Percentiles rank a stretch among this genome's conserved stretches.
phyloP scores from a whole-genome alignment of 768 basidiomycete species.

The Amanita jacksonii region DNA sequence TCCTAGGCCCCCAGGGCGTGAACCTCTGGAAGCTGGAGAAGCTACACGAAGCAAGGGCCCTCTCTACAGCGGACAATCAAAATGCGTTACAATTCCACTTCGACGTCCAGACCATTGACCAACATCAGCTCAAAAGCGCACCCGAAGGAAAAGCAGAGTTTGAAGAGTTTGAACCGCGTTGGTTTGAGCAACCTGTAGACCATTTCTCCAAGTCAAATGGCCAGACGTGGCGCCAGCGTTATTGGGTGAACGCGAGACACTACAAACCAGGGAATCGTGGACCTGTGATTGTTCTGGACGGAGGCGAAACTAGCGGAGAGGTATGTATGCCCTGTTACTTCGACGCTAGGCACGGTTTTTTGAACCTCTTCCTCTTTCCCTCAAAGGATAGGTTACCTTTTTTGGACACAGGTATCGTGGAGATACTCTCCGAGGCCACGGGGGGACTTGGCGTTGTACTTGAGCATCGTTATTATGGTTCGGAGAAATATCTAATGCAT shows the following conservation, averaged over 20 bases:
- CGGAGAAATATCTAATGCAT: background rate
- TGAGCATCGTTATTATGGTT: conserved; percentile 88
- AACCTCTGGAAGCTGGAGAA: conserved; percentile 8
- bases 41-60: background rate
- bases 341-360: too few species aligned
- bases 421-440: conserved; percentile 80
- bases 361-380: too few species aligned
- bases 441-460: conserved; percentile 84
- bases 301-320: conserved; percentile 87
- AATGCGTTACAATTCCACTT: background rate
- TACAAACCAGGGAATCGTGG: conserved; percentile 63
- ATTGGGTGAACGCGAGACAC: conserved; percentile 84
- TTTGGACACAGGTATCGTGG: conserved; percentile 75
- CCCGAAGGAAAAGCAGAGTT: background rate
- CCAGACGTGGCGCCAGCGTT: conserved; percentile 72
- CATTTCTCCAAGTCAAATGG: conserved; percentile 54
- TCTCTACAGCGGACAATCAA: background rate
- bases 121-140: background rate
- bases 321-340: conserved; percentile 26
- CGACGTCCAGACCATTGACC: background rate
- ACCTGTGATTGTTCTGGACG: conserved; percentile 87
- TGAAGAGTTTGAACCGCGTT: conserved; percentile 27
- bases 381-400: conserved; percentile 41
- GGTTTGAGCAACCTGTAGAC: conserved; percentile 81
- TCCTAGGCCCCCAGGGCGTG: conserved; percentile 6